These are phyloP conservation scores for Lycium barbarum DNA, from an alignment of 257 asterid genomes.

Conservation along the genomic window DNA sequence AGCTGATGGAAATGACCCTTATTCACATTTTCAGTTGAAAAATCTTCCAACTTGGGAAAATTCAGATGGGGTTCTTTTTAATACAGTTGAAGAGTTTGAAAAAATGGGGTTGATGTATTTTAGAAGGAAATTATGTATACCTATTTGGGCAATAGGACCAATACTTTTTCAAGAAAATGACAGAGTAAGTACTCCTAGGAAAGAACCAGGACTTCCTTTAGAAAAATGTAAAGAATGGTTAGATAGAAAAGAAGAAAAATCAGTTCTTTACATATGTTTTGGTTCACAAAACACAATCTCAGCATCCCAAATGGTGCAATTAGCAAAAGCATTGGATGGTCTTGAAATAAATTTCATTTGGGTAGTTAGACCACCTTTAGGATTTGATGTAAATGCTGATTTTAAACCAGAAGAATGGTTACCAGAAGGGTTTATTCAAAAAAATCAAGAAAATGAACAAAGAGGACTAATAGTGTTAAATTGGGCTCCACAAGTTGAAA, in stretches of 20 bases:
- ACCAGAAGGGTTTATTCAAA: constrained; percentile 60
- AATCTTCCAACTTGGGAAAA: constrained; percentile 51
- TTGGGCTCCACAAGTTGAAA: constrained; percentile 70
- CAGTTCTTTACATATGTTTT: constrained; percentile 63
- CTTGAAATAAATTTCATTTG: constrained; percentile 52
- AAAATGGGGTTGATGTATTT: constrained; percentile 53
- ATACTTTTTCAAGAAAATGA: constrained; percentile 39
- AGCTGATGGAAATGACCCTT: constrained; percentile 50
- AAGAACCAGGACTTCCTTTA: constrained; percentile 34
- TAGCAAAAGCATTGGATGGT: constrained; percentile 63
- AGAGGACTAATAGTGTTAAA: constrained; percentile 50
- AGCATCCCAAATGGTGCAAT: constrained; percentile 61
- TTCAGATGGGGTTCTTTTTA: constrained; percentile 59
- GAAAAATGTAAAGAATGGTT: constrained; percentile 53
- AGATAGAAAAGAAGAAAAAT: constrained; percentile 37
- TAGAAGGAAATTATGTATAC: constrained; percentile 48
- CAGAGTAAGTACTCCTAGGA: constrained; percentile 30
- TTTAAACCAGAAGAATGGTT: constrained; percentile 64
- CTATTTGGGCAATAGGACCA: constrained; percentile 66
- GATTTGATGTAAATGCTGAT: constrained; percentile 45
- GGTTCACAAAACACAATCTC: constrained; percentile 59
- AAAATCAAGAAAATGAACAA: constrained; percentile 35
- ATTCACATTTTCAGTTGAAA: constrained; percentile 45
- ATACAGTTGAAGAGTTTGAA: constrained; percentile 63
- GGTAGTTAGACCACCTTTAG: constrained; percentile 67